Evolutionary conservation across 441 rosid genomes (phyloP).

Genomic region (Euphorbia celastroides): DNA sequence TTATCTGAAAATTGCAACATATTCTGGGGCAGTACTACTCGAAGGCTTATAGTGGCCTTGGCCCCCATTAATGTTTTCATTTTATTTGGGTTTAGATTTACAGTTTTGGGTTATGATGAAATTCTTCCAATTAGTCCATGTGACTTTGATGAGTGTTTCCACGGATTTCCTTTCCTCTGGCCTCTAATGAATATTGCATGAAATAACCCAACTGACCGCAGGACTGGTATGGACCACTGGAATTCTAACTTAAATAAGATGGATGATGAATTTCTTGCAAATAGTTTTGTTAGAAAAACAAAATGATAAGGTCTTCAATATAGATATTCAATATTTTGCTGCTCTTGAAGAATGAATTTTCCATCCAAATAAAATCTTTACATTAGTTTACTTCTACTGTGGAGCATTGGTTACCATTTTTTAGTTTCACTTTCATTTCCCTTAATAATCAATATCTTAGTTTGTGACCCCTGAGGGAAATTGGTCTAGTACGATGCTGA

Average conservation of each 20-base stretch:
- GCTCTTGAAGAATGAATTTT: background rate
- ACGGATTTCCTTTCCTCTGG: background rate
- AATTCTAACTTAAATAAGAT: background rate
- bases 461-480: background rate
- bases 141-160: background rate
- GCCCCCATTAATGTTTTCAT: background rate
- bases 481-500: background rate
- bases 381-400: background rate
- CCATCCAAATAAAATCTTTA: background rate
- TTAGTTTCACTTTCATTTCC: background rate
- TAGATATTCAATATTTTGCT: background rate
- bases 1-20: background rate
- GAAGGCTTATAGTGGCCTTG: background rate
- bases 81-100: background rate
- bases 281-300: background rate
- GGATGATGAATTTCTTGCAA: background rate
- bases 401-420: background rate
- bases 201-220: background rate
- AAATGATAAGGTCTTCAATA: background rate
- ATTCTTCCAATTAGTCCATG: background rate
- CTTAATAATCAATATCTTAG: background rate
- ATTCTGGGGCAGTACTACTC: background rate
- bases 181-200: background rate
- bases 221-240: background rate
- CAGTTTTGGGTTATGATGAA: background rate